Evolutionary conservation across 148 eudicot species (phyloP).

Genomic region (Chenopodium quinoa): DNA sequence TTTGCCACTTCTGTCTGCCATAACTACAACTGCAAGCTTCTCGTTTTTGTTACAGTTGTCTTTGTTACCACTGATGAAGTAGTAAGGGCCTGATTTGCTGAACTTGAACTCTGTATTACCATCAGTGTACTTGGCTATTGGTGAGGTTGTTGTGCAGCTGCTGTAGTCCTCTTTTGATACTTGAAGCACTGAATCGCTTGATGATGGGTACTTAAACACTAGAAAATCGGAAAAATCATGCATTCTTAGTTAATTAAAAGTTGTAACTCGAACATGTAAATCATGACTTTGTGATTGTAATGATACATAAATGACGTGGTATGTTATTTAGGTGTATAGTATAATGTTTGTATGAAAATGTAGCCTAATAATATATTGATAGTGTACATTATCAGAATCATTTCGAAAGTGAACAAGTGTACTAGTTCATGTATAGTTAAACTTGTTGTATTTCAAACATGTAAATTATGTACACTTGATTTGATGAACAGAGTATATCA

Average conservation of each 20-base stretch:
- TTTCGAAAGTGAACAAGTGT: too few species aligned
- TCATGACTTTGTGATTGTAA: background rate
- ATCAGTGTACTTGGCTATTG: slow-evolving; percentile 47
- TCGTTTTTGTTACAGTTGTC: slow-evolving; percentile 74
- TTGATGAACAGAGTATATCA: background rate
- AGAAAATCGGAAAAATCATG: background rate
- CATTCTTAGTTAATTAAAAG: background rate
- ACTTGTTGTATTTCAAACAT: background rate
- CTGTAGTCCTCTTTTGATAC: slow-evolving; percentile 62
- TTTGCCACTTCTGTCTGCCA: slow-evolving; percentile 57
- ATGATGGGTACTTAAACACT: slow-evolving; percentile 61
- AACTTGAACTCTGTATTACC: slow-evolving; percentile 67
- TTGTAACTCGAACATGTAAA: background rate
- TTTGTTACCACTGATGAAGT: slow-evolving; percentile 78
- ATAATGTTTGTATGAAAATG: too few species aligned
- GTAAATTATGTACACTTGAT: background rate
- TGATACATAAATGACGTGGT: background rate
- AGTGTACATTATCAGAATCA: too few species aligned
- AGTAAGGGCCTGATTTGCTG: slow-evolving; percentile 63
- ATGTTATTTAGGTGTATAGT: background rate
- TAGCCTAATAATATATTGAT: background rate
- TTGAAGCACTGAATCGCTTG: slow-evolving; percentile 62
- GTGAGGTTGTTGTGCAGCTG: slow-evolving; percentile 59
- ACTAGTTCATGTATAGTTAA: too few species aligned
- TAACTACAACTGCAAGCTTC: slow-evolving; percentile 57